phyloP scores from a whole-genome alignment of 1,139 yeast species.

The Hanseniaspora gamundiae region DNA sequence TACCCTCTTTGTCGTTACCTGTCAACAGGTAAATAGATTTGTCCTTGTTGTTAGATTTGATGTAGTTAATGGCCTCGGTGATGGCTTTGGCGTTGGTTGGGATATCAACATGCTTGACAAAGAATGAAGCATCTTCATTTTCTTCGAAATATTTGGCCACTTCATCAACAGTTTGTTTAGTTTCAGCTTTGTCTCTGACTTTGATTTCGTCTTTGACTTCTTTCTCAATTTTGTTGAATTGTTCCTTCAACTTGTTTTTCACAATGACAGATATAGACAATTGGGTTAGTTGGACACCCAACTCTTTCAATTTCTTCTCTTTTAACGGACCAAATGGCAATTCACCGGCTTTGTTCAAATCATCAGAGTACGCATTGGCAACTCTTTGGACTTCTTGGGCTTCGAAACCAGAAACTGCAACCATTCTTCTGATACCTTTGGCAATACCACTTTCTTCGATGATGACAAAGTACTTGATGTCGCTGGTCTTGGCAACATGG shows the following conservation, averaged over 20 bases:
- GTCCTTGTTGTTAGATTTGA: slow-evolving; percentile 66
- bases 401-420: slow-evolving; percentile 86
- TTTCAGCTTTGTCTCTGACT: slow-evolving; percentile 76
- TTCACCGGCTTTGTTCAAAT: slow-evolving; percentile 45
- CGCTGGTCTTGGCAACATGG: slow-evolving; percentile 85
- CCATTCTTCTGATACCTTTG: slow-evolving; percentile 95
- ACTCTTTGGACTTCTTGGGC: slow-evolving; percentile 83
- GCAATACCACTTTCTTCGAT: slow-evolving; percentile 96
- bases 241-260: slow-evolving; percentile 63
- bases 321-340: slow-evolving; percentile 55
- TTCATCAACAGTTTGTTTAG: slow-evolving; percentile 68
- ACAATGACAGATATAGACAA: slow-evolving; percentile 70
- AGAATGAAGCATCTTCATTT: slow-evolving; percentile 36
- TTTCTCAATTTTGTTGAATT: slow-evolving; percentile 72
- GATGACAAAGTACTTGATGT: slow-evolving; percentile 79
- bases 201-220: slow-evolving; percentile 78
- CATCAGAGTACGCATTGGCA: slow-evolving; percentile 57
- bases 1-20: slow-evolving; percentile 48
- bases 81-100: slow-evolving; percentile 87
- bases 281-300: slow-evolving; percentile 75
- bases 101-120: slow-evolving; percentile 56
- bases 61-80: slow-evolving; percentile 77
- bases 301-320: slow-evolving; percentile 69
- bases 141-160: slow-evolving; percentile 59
- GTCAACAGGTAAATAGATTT: slow-evolving; percentile 77